Conservation (phyloP, 23 red algal species). For the Chondrus crispus region DNA sequence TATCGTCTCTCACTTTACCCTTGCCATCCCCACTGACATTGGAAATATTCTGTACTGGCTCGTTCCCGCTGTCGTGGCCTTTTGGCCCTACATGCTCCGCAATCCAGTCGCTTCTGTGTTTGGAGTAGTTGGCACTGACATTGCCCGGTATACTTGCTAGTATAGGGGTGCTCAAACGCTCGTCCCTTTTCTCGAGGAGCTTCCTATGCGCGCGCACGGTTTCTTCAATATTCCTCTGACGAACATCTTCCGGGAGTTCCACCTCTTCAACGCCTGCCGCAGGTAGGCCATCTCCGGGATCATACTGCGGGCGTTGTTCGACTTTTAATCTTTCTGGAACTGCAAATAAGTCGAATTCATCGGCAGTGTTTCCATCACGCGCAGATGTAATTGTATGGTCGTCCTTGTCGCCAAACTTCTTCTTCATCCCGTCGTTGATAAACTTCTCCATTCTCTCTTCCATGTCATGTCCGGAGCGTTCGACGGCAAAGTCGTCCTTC, state of each 20-base stretch:
- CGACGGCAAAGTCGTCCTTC: conserved; percentile 35
- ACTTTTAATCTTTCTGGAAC: conserved; percentile 42
- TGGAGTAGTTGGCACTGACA: background rate
- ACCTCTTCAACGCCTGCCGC: conserved; percentile 52
- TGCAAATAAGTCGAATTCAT: conserved; percentile 21
- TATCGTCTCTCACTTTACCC: too few species aligned
- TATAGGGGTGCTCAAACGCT: too few species aligned
- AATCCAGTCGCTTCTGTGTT: background rate
- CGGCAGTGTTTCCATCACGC: background rate
- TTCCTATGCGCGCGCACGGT: conserved; percentile 22
- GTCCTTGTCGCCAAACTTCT: conserved; percentile 23
- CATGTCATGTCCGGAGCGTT: conserved; percentile 27
- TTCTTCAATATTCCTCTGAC: conserved; percentile 10
- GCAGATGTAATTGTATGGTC: too few species aligned
- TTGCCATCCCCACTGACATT: too few species aligned
- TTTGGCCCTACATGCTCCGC: background rate
- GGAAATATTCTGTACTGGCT: background rate
- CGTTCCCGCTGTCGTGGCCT: background rate
- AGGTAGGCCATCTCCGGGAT: conserved; percentile 47
- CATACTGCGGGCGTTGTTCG: conserved; percentile 23
- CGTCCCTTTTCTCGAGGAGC: background rate
- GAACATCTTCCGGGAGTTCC: conserved; percentile 31
- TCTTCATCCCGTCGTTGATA: conserved; percentile 44
- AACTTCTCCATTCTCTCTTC: conserved; percentile 52
- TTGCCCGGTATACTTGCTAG: background rate